Evolutionary conservation across 108 stramenopile species (phyloP).

Genomic region (Nannochloropsis gaditana): DNA sequence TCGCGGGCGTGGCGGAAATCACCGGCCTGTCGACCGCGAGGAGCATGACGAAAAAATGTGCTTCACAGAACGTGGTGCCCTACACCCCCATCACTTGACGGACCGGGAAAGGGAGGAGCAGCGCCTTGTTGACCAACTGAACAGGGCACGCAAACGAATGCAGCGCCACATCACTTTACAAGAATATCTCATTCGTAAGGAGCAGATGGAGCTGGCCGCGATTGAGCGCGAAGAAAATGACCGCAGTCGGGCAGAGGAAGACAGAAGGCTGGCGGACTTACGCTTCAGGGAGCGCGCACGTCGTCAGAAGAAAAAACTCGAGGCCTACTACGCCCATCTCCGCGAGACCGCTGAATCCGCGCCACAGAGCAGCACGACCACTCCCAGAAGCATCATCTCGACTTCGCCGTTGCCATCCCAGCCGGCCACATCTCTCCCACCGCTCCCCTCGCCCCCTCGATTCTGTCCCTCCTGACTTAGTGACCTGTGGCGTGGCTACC

Average conservation of each 20-base stretch:
- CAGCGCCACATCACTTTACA: slow-evolving; percentile 55
- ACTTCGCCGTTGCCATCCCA: neutral
- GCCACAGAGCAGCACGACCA: neutral
- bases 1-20: slow-evolving; percentile 33
- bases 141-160: slow-evolving; percentile 44
- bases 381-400: neutral
- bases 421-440: neutral
- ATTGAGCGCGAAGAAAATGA: slow-evolving; percentile 43
- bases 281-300: slow-evolving; percentile 45
- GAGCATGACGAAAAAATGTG: neutral
- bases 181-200: slow-evolving; percentile 57
- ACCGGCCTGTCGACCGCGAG: neutral
- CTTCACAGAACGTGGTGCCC: neutral
- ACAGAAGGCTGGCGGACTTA: slow-evolving; percentile 40
- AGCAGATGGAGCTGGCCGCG: slow-evolving; percentile 42
- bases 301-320: slow-evolving; percentile 54
- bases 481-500: no score
- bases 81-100: neutral
- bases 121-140: neutral
- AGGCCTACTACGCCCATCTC: slow-evolving; percentile 33
- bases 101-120: slow-evolving; percentile 18
- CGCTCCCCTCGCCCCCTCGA: slow-evolving; percentile 11
- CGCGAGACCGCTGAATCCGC: neutral
- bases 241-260: slow-evolving; percentile 27
- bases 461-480: neutral